Evolutionary conservation across 202 grass and related monocot species (phyloP).

Genomic region (Zoysia matrella): DNA sequence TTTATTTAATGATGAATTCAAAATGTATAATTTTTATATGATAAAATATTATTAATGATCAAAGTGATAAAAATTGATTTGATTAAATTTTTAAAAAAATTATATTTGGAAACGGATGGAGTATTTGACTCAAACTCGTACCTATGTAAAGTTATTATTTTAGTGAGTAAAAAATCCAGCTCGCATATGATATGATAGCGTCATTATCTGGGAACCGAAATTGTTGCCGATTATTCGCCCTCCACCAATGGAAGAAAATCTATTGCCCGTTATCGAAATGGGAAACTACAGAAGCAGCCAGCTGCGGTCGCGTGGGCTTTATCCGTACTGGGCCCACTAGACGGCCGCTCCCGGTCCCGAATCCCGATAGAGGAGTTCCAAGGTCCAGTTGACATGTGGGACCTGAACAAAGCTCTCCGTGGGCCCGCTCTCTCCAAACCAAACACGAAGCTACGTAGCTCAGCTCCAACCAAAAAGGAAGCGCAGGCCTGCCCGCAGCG

Average conservation of each 20-base stretch:
- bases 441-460: no score
- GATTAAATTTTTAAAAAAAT: no score
- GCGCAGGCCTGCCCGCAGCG: no score
- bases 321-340: not conserved
- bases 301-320: not conserved
- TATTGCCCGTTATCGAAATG: slow-evolving; percentile 21
- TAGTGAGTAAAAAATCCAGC: no score
- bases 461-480: slow-evolving; percentile 11
- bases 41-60: no score
- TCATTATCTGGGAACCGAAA: not conserved
- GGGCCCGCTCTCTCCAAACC: not conserved
- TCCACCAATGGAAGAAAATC: not conserved
- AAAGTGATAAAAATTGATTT: no score
- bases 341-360: not conserved
- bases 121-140: no score
- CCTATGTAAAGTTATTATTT: no score
- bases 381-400: slow-evolving; percentile 1
- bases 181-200: no score
- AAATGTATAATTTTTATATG: no score
- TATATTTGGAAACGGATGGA: no score
- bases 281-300: not conserved
- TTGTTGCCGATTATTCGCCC: not conserved
- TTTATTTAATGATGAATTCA: no score
- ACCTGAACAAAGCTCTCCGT: not conserved
- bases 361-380: not conserved